Conservation (phyloP, 2,329 filamentous ascomycete genomes). For the Podosphaera aphanis region DNA sequence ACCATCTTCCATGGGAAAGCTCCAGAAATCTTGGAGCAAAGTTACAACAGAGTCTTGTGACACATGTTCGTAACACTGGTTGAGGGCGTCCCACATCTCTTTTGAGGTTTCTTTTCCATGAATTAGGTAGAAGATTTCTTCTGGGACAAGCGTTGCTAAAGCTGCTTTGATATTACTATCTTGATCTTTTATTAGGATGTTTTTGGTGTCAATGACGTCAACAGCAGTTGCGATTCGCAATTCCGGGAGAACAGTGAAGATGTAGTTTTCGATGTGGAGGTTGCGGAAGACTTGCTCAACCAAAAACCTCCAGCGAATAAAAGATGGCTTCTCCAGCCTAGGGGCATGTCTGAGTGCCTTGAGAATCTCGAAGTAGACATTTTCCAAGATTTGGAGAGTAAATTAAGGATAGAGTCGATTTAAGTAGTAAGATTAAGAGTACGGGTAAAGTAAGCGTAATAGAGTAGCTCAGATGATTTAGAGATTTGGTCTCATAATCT, state of each 20-base stretch:
- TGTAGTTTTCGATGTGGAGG: background rate
- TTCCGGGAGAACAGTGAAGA: no score
- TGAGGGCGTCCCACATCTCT: background rate
- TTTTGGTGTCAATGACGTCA: no score
- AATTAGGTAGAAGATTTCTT: background rate
- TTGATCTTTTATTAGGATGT: no score
- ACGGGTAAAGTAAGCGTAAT: no score
- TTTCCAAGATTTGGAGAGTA: no score
- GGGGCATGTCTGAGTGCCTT: background rate
- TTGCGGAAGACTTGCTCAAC: background rate
- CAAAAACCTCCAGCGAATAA: background rate
- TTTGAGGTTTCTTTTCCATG: background rate
- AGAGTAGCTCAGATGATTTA: no score
- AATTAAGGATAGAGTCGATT: no score
- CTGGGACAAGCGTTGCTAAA: background rate
- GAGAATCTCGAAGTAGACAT: background rate
- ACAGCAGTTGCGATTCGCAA: no score
- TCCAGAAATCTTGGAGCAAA: background rate
- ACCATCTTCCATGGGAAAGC: background rate
- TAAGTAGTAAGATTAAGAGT: no score
- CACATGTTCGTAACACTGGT: background rate
- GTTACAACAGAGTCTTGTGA: no score
- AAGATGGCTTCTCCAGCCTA: background rate
- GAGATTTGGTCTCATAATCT: no score
- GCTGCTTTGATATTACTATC: background rate